Conservation (phyloP, 306 rosid genomes). For the Comarum palustre region DNA sequence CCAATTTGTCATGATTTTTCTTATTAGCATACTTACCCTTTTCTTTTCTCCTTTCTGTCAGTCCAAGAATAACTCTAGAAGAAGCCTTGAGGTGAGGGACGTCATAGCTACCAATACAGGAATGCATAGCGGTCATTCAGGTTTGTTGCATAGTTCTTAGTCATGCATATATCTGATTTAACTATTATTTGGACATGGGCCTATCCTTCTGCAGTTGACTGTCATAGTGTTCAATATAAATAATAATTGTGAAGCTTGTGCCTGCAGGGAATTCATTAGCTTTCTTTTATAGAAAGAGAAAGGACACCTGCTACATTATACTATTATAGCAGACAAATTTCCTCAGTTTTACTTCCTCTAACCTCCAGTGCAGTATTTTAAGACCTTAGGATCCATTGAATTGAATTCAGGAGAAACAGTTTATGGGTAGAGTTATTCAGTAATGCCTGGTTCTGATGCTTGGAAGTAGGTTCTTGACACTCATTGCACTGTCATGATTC, state of each 20-base stretch:
- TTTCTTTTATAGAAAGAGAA: background rate
- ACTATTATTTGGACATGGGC: background rate
- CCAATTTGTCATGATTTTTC: background rate
- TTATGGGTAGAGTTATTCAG: background rate
- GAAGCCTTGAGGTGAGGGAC: conserved; percentile 28
- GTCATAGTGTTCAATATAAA: background rate
- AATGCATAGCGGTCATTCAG: conserved; percentile 17
- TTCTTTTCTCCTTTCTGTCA: conserved; percentile 12
- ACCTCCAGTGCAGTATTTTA: background rate
- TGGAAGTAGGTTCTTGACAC: background rate
- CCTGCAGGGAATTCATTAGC: background rate
- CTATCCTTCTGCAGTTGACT: background rate
- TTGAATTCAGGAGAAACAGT: background rate
- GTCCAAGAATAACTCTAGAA: conserved; percentile 34
- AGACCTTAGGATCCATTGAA: background rate
- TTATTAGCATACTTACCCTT: background rate
- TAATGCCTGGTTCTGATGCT: background rate
- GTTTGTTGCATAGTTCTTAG: background rate
- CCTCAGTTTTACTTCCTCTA: background rate
- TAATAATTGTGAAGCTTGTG: background rate
- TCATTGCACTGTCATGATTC: conserved; percentile 1
- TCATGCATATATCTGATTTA: background rate
- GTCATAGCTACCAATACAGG: conserved; percentile 6
- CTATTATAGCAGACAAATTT: background rate
- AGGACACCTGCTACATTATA: background rate